Evolutionary conservation across 345 rosid genomes (phyloP).

Genomic region (Excoecaria agallocha): DNA sequence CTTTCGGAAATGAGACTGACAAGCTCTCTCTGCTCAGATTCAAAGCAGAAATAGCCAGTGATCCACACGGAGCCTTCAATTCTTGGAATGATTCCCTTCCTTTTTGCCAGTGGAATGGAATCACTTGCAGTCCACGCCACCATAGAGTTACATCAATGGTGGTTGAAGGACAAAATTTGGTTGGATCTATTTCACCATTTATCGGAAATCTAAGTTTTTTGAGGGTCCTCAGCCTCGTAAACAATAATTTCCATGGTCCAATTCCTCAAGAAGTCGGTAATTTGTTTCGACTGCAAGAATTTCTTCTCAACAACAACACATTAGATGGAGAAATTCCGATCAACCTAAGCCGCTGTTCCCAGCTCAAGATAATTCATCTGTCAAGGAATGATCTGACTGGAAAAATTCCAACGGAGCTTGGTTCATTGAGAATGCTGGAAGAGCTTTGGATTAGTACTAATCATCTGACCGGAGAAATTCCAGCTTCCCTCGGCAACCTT

Average conservation of each 20-base stretch:
- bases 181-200: constrained; percentile 2
- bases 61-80: constrained; percentile 9
- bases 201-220: constrained; percentile 9
- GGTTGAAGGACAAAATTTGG: background rate
- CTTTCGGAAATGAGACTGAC: background rate
- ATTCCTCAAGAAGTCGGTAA: constrained; percentile 12
- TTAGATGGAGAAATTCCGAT: constrained; percentile 1
- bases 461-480: constrained; percentile 20
- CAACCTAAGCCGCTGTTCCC: constrained; percentile 5
- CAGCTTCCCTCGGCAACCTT: constrained; percentile 19
- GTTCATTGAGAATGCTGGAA: constrained; percentile 16
- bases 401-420: constrained; percentile 18
- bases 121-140: background rate
- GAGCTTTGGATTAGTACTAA: constrained; percentile 3
- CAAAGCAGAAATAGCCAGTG: constrained; percentile 1
- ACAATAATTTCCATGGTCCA: constrained; percentile 1
- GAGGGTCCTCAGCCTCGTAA: background rate
- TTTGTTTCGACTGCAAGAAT: constrained; percentile 5
- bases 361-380: background rate
- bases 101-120: constrained; percentile 7
- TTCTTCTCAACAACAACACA: background rate
- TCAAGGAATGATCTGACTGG: background rate
- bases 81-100: constrained; percentile 20
- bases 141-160: background rate
- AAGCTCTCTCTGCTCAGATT: constrained; percentile 5